Conservation (phyloP, 2,329 filamentous ascomycete genomes). For the Pseudogymnoascus verrucosus region DNA sequence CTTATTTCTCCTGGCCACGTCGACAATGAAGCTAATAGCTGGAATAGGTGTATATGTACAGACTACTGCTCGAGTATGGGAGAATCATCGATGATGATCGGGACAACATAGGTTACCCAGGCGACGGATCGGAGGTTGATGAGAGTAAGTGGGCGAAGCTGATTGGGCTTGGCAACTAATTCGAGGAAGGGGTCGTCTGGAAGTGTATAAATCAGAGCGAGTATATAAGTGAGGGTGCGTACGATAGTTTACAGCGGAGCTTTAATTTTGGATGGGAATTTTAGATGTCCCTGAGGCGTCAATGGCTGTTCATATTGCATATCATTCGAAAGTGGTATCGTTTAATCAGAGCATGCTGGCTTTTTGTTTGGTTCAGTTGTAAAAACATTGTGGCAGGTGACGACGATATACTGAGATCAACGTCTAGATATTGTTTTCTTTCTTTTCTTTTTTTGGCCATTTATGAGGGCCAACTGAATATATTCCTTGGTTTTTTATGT, state of each 20-base stretch:
- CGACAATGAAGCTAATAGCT: conserved; percentile 22
- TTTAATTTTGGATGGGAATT: background rate
- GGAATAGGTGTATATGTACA: conserved; percentile 47
- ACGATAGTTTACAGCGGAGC: background rate
- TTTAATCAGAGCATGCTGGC: background rate
- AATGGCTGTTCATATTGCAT: background rate
- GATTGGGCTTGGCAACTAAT: background rate
- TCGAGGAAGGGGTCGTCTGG: background rate
- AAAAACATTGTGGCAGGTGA: no score
- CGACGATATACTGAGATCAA: background rate
- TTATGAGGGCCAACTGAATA: background rate
- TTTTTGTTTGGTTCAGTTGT: background rate
- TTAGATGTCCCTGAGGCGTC: background rate
- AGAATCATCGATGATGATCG: conserved; percentile 32
- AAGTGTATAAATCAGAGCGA: background rate
- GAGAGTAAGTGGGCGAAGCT: conserved; percentile 10
- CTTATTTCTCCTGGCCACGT: background rate
- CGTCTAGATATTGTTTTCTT: background rate
- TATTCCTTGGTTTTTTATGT: background rate
- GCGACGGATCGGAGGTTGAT: conserved; percentile 27
- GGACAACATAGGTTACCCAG: conserved; percentile 27
- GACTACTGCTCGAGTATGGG: conserved; percentile 59
- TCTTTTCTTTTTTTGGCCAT: background rate
- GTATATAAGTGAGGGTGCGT: background rate
- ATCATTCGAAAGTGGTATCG: background rate